A percentile compares a stretch with the other conserved stretches of the same genome.
Conservation (phyloP, 805 yeast species). For the Kodamaea neixiangensis region DNA sequence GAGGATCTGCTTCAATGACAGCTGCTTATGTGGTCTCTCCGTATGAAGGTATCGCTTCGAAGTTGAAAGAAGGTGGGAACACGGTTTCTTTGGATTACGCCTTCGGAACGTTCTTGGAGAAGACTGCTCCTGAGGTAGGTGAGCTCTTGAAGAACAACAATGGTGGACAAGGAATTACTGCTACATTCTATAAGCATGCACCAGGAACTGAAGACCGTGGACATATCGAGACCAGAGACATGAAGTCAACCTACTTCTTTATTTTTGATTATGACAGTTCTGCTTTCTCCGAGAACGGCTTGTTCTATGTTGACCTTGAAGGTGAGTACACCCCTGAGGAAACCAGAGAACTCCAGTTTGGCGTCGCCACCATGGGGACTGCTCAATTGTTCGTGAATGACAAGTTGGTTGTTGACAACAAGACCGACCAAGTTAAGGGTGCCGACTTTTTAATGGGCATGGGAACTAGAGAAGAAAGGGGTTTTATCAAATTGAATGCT, state of each 20-base stretch:
- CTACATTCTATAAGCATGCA: conserved; percentile 28
- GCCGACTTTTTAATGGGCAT: conserved; percentile 49
- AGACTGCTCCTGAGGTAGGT: conserved; percentile 32
- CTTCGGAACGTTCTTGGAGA: conserved; percentile 35
- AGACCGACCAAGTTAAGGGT: conserved; percentile 51
- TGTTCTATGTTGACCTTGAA: conserved; percentile 47
- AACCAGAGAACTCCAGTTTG: conserved; percentile 52
- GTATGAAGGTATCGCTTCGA: conserved; percentile 44
- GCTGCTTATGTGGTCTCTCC: conserved; percentile 53
- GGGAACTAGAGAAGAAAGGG: conserved; percentile 55
- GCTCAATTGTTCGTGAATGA: conserved; percentile 56
- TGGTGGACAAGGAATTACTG: conserved; percentile 29
- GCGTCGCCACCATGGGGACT: conserved; percentile 54
- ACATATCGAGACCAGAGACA: conserved; percentile 25
- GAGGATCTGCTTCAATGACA: conserved; percentile 59
- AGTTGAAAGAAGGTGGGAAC: conserved; percentile 25
- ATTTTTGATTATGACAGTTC: not conserved
- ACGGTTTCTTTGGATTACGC: conserved; percentile 19
- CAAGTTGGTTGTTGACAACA: conserved; percentile 56
- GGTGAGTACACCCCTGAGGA: conserved; percentile 48
- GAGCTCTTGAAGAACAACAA: conserved; percentile 18
- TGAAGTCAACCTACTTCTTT: conserved; percentile 16
- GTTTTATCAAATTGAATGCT: conserved; percentile 36
- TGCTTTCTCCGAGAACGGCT: not conserved
- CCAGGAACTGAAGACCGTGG: conserved; percentile 18